Percentiles rank a stretch among this genome's conserved stretches.
These are phyloP conservation scores for Saccharomycopsis crataegensis DNA, from an alignment of 1,139 yeast genomes.

Conservation along the genomic window DNA sequence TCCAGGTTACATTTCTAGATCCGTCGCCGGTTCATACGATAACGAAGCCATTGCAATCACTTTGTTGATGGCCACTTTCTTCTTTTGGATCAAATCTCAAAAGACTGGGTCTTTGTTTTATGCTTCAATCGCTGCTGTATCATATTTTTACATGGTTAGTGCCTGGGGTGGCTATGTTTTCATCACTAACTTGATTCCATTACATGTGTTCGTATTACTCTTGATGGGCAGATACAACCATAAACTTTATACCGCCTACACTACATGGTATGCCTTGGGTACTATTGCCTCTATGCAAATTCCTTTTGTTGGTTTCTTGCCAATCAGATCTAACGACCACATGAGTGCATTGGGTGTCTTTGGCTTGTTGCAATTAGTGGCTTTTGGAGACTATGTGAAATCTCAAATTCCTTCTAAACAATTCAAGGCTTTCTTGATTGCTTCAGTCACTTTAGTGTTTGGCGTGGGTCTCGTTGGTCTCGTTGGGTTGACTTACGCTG, in stretches of 20 bases:
- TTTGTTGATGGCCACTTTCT: constrained; percentile 89
- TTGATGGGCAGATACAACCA: constrained; percentile 92
- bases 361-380: constrained; percentile 87
- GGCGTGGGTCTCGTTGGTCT: constrained; percentile 63
- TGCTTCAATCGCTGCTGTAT: constrained; percentile 78
- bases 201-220: constrained; percentile 85
- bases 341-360: constrained; percentile 98
- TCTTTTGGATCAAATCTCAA: constrained; percentile 90
- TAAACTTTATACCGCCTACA: constrained; percentile 80
- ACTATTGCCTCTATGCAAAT: constrained; percentile 98
- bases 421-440: constrained; percentile 64
- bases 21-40: constrained; percentile 98
- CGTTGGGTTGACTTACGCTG: constrained; percentile 75
- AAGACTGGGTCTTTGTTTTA: constrained; percentile 84
- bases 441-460: constrained; percentile 50
- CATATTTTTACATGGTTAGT: constrained; percentile 96
- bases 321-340: constrained; percentile 95
- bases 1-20: constrained; percentile 96
- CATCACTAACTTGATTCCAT: constrained; percentile 94
- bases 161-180: constrained; percentile 99
- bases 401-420: constrained; percentile 65
- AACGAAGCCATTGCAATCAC: constrained; percentile 99
- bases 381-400: constrained; percentile 77
- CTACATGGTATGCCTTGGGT: constrained; percentile 96
- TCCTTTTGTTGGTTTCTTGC: constrained; percentile 96